Evolutionary conservation across 2,329 filamentous ascomycete genomes (phyloP), one percentile per base, ranked within the genome.

Genomic region (Sporothrix brasiliensis): DNA sequence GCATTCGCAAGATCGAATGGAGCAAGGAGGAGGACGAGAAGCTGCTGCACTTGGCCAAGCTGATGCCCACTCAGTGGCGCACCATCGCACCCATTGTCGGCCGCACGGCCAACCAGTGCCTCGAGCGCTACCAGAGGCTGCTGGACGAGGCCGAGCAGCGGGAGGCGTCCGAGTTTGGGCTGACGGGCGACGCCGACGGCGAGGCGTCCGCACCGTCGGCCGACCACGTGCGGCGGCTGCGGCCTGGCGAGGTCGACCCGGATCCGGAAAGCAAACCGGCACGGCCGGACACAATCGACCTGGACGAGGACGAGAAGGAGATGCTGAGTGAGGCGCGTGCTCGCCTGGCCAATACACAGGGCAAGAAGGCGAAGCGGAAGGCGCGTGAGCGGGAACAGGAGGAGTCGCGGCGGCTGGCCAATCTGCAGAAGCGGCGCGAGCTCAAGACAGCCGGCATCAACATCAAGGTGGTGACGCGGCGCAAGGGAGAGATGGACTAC

Each of bases 51-150:
- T 86, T 99, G 77, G 95, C 95, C 73, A 99, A 98, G 86, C 86
- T 99, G 82, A 97, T 99, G 91, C 95, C 95, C 70, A 98, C 94
- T 39, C 95, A 99, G 87, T 99, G 95, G 95, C 91, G 95, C 77
- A 98, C 95, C 63, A 98, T 99, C 78, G 94, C 95, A 71, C 94
- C 95, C 69, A 94, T 98, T 75, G 94, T 99, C 76, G 95, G 95
- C 74, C 89, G 95, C 77, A 98, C 95, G 58, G 95, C 95, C 63
- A 98, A 95, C 74, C 95, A 98, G 82, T 99, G 95, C 78, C 87
- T 98, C 73, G 95, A 98, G 82, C 91, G 95, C 71, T 99, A 99
- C 79, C 94, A 98, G 81, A 97, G 94, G 80, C 87, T 99, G 68
- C 86, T 99, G 67, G 95, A 99, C 78, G 95, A 99, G 79, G 94